Evolutionary conservation across 306 rosid species (phyloP).

Genomic region (Myrica gale): DNA sequence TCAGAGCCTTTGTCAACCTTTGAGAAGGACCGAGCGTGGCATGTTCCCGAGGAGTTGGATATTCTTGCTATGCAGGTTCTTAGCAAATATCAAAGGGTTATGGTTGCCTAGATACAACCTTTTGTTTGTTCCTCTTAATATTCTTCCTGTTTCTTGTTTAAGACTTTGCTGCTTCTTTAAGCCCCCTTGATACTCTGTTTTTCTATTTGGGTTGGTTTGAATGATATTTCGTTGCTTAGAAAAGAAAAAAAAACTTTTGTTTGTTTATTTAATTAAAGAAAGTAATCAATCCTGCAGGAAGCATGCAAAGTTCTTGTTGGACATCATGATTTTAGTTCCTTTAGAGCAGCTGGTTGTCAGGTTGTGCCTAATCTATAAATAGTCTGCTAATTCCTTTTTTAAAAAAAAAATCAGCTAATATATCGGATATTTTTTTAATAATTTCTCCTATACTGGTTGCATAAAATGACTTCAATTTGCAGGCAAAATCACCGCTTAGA

Average conservation of each 20-base stretch:
- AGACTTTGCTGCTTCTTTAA: too few relatives aligned
- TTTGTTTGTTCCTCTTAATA: too few relatives aligned
- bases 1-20: conserved; percentile 74
- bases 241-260: neutral
- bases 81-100: conserved; percentile 9
- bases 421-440: neutral
- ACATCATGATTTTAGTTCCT: conserved; percentile 93
- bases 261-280: neutral
- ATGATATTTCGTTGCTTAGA: too few relatives aligned
- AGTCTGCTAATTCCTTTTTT: neutral
- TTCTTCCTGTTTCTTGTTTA: too few relatives aligned
- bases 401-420: neutral
- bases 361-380: conserved; percentile 40
- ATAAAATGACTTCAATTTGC: conserved; percentile 27
- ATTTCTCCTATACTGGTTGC: neutral
- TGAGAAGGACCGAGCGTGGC: conserved; percentile 90
- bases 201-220: too few relatives aligned
- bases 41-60: conserved; percentile 71
- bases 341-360: conserved; percentile 95
- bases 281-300: conserved; percentile 46
- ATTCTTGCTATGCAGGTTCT: conserved; percentile 81
- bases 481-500: conserved; percentile 92
- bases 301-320: conserved; percentile 90
- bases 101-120: conserved; percentile 13
- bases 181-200: too few relatives aligned